Percentiles rank a stretch among this genome's conserved stretches.
Conservation (phyloP, 2,329 filamentous ascomycete genomes). For the Colletotrichum liaoningense region DNA sequence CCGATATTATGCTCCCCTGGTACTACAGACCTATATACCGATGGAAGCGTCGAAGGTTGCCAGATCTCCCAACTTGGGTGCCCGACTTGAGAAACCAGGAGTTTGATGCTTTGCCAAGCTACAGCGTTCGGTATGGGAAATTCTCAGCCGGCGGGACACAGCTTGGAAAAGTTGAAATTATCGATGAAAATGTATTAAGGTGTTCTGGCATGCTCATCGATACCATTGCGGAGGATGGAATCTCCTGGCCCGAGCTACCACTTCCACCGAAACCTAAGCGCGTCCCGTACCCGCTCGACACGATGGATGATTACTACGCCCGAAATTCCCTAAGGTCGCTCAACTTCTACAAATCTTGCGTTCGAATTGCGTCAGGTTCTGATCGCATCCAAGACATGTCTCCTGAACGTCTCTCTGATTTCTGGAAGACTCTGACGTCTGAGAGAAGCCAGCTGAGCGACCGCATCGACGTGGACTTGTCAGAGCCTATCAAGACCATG, state of each 20-base stretch:
- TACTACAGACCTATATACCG: not conserved
- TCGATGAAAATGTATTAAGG: not conserved
- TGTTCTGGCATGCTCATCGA: slow-evolving; percentile 16
- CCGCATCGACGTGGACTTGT: slow-evolving; percentile 17
- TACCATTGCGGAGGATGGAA: not conserved
- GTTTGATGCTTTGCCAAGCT: not conserved
- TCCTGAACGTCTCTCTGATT: not conserved
- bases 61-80: slow-evolving; percentile 10
- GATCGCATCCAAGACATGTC: slow-evolving; percentile 7
- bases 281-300: not conserved
- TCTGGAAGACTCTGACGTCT: slow-evolving; percentile 16
- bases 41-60: not conserved
- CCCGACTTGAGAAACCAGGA: slow-evolving; percentile 18
- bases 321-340: not conserved
- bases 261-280: not conserved
- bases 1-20: not conserved
- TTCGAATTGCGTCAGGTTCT: slow-evolving; percentile 4
- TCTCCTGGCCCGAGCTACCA: not conserved
- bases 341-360: slow-evolving; percentile 5
- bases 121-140: not conserved
- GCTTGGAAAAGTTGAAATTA: not conserved
- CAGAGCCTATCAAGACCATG: not conserved
- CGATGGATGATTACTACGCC: not conserved
- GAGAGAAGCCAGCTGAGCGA: slow-evolving; percentile 21
- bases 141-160: slow-evolving; percentile 9